Evolutionary conservation across 1,284 basidiomycete genomes (phyloP).

Genomic region (Macrocybe sp.): DNA sequence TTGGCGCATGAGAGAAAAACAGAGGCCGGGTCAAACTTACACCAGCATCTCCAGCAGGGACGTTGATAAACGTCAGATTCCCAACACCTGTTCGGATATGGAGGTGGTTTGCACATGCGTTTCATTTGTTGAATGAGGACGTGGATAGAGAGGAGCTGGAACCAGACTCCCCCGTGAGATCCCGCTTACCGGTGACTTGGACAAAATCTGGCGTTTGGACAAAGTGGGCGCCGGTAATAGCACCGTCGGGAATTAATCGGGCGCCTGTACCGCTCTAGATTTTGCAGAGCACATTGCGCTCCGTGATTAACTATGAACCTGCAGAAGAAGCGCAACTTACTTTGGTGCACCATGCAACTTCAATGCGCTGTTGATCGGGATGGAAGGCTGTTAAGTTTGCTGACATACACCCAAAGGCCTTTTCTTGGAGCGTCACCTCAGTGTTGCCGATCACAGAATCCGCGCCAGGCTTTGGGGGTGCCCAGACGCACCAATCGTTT

Average conservation of each 20-base stretch:
- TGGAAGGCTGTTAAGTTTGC: constrained; percentile 6
- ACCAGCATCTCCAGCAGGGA: constrained; percentile 55
- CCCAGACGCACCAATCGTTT: constrained; percentile 50
- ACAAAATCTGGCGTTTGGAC: constrained; percentile 67
- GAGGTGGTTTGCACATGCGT: neutral
- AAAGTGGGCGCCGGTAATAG: constrained; percentile 70
- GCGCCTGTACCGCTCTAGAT: constrained; percentile 54
- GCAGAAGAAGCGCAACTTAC: constrained; percentile 20
- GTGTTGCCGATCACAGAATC: constrained; percentile 49
- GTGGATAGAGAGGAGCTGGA: constrained; percentile 2
- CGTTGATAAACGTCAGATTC: constrained; percentile 62
- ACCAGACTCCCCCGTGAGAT: neutral
- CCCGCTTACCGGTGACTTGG: constrained; percentile 52
- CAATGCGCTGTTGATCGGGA: constrained; percentile 39
- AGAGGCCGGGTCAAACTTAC: constrained; percentile 26
- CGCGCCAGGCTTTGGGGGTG: constrained; percentile 52
- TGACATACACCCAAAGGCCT: constrained; percentile 1
- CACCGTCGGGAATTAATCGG: constrained; percentile 71
- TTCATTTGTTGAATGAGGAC: too few species aligned
- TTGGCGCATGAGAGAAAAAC: neutral
- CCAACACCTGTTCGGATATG: constrained; percentile 39
- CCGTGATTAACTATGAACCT: neutral
- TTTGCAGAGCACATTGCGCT: too few species aligned
- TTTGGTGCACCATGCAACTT: constrained; percentile 69
- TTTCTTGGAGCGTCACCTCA: constrained; percentile 33